Base-by-base conservation (phyloP, 2,329 filamentous ascomycete genomes). In the Talaromyces atroroseus region DNA sequence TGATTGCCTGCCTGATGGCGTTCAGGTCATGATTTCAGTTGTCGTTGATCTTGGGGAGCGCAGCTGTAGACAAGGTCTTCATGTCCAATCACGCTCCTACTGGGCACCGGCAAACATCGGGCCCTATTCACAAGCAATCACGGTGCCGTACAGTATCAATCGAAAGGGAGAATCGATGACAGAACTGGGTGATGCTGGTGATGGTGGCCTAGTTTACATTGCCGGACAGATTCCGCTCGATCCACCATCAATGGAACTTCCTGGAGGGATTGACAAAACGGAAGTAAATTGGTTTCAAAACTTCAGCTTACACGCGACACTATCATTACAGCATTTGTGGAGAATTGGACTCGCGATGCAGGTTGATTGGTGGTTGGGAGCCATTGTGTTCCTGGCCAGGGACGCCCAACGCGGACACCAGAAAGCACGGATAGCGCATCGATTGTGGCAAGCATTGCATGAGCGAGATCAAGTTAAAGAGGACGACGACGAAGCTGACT, bases 71-170 rank as follows among this genome's bases (percentile, higher is more conserved):
- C 69, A 74, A 57, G 88, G 73, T 0, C 80, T 97, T 1, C 94
- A 99, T 70, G 92, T 99, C 5, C 94, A 97, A 73, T 92, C 89
- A 3, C 80, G 89, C 40, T 95, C 90, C 11, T 97, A 97, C 78
- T 99, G 94, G 94, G 94, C 94, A 0, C 94, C 94, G 0, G 92
- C 94, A 20, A 97, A 97, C 67, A 97, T 99, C 54, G 94, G 94
- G 0, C 94, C 94, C 0, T 97, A 97, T 72, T 96, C 92, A 56
- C 94, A 99, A 74, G 90, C 91, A 3, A 84, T 94, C 50, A 78
- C 81, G 2, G 74, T 83, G 11, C 76, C 77, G 11, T 65, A 78
- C 8, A 58, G 68, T 8, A 62, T 65, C 2, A 52, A 68, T 26
- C 11, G 18, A 11, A 44, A 21, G 20, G 40, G 18, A 44, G 20